Evolutionary conservation across 179 eudicot genomes (phyloP).

Genomic region (Spergularia azorica): DNA sequence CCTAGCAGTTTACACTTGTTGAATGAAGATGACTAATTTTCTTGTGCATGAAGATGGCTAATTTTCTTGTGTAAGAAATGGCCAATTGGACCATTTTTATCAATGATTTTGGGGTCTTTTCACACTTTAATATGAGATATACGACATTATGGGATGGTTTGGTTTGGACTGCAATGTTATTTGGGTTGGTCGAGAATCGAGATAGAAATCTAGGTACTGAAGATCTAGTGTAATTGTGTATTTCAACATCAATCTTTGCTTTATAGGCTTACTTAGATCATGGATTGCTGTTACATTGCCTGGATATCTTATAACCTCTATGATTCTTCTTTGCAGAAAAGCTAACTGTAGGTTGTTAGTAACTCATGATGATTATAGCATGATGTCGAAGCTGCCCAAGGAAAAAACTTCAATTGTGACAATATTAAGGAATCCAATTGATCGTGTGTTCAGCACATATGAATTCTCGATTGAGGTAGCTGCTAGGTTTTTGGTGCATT

Average conservation of each 20-base stretch:
- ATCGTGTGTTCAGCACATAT: slow-evolving; percentile 92
- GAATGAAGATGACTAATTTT: no score
- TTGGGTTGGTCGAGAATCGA: no score
- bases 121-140: no score
- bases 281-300: background rate
- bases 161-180: no score
- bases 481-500: slow-evolving; percentile 91
- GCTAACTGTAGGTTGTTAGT: slow-evolving; percentile 70
- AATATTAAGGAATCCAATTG: slow-evolving; percentile 87
- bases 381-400: slow-evolving; percentile 75
- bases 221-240: background rate
- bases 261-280: background rate
- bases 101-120: no score
- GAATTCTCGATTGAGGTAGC: slow-evolving; percentile 96
- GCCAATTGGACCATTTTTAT: no score
- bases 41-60: no score
- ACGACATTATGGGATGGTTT: no score
- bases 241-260: background rate
- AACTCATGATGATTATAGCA: slow-evolving; percentile 92
- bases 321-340: slow-evolving; percentile 52
- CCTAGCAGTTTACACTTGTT: no score
- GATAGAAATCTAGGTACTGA: no score
- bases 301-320: background rate
- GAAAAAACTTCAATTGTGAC: slow-evolving; percentile 85
- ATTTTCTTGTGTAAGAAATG: no score